phyloP scores from a whole-genome alignment of 2,329 filamentous ascomycete species.

The Penicillium sp. region DNA sequence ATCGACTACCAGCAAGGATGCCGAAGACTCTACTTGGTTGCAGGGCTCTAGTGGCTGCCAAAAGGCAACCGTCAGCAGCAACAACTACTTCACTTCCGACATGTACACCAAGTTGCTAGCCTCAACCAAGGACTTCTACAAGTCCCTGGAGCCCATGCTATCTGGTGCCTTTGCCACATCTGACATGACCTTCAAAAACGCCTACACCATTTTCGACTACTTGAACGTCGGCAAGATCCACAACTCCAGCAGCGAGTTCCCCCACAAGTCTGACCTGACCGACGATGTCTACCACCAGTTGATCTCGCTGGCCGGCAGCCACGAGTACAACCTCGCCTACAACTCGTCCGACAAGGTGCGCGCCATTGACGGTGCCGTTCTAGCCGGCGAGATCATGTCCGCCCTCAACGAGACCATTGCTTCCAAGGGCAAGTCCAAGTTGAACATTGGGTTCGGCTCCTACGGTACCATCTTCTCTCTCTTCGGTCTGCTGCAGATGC shows the following conservation, averaged over 20 bases:
- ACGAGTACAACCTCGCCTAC: slow-evolving; percentile 83
- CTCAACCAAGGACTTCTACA: slow-evolving; percentile 57
- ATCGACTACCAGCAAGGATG: slow-evolving; percentile 61
- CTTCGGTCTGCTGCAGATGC: slow-evolving; percentile 60
- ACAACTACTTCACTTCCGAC: slow-evolving; percentile 57
- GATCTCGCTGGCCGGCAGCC: slow-evolving; percentile 71
- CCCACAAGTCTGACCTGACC: slow-evolving; percentile 61
- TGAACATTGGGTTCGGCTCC: slow-evolving; percentile 61
- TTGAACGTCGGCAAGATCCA: slow-evolving; percentile 65
- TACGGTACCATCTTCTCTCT: slow-evolving; percentile 64
- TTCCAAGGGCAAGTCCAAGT: slow-evolving; percentile 39
- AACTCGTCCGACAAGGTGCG: slow-evolving; percentile 58
- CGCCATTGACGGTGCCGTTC: slow-evolving; percentile 59
- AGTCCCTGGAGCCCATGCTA: slow-evolving; percentile 53
- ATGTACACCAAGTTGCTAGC: slow-evolving; percentile 52
- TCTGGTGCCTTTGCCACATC: slow-evolving; percentile 52
- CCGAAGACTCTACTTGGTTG: slow-evolving; percentile 59
- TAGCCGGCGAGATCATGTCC: slow-evolving; percentile 64
- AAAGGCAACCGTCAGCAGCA: slow-evolving; percentile 58
- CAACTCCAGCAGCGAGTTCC: slow-evolving; percentile 60
- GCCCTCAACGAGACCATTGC: slow-evolving; percentile 45
- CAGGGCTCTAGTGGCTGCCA: slow-evolving; percentile 59
- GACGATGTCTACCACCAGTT: slow-evolving; percentile 62
- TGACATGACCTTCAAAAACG: slow-evolving; percentile 60
- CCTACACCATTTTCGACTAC: slow-evolving; percentile 67